Evolutionary conservation across 2,329 filamentous ascomycete species (phyloP).

Genomic region (Diaporthe citri): DNA sequence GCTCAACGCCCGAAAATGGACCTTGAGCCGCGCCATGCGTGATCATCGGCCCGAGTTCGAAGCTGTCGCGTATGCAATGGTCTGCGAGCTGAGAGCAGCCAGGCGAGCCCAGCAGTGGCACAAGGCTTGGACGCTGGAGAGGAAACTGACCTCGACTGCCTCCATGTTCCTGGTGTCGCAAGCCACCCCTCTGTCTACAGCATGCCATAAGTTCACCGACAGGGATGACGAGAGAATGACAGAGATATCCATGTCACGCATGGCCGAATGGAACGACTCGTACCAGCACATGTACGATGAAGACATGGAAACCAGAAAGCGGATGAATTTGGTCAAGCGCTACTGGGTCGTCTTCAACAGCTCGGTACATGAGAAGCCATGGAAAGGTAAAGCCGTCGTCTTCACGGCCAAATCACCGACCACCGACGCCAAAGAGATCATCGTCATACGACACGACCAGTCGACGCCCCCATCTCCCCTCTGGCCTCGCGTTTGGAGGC

Average conservation of each 20-base stretch:
- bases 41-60: neutral
- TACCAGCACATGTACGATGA: neutral
- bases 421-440: no score
- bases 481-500: neutral
- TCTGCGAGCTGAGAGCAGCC: neutral
- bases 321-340: neutral
- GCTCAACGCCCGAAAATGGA: no score
- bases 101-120: neutral
- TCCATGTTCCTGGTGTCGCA: neutral
- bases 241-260: slow-evolving; percentile 15
- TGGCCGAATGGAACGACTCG: slow-evolving; percentile 3
- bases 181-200: neutral
- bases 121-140: neutral
- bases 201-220: no score
- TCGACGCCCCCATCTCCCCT: neutral
- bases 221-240: neutral
- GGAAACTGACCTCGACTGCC: neutral
- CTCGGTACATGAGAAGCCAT: neutral
- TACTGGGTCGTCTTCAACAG: neutral
- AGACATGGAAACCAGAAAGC: neutral
- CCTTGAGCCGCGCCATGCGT: fast-evolving
- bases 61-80: neutral
- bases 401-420: neutral
- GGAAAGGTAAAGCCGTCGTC: neutral
- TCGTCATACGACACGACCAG: neutral